Conservation (phyloP, 2,329 filamentous ascomycete genomes). For the Plenodomus tracheiphilus region DNA sequence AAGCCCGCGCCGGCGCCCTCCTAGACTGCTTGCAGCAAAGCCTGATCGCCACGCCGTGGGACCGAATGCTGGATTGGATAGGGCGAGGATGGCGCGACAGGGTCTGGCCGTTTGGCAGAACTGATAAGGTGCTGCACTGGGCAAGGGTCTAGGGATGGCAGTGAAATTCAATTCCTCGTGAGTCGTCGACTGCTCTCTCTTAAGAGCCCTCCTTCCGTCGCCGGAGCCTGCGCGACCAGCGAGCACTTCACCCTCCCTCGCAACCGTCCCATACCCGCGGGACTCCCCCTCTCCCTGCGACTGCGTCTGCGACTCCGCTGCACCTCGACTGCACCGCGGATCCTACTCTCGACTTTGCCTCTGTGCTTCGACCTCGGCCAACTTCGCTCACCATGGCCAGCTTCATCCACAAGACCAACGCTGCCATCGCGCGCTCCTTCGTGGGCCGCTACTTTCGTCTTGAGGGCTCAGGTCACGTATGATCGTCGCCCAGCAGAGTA, state of each 20-base stretch:
- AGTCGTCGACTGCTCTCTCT: neutral
- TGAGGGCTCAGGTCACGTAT: conserved; percentile 80
- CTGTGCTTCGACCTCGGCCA: conserved; percentile 1
- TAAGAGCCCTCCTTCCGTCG: neutral
- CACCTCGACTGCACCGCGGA: conserved; percentile 1
- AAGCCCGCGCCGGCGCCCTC: neutral
- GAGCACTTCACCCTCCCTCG: neutral
- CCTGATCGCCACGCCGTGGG: neutral
- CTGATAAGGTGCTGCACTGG: neutral
- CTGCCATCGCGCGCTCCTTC: conserved; percentile 36
- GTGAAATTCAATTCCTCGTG: neutral
- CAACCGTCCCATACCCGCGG: neutral
- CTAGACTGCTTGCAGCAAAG: neutral
- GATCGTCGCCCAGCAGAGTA: conserved; percentile 40
- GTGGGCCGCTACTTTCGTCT: conserved; percentile 65
- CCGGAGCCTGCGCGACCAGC: neutral
- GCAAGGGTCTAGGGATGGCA: neutral
- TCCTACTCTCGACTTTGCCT: neutral
- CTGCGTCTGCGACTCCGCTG: conserved; percentile 2
- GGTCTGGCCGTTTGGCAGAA: neutral
- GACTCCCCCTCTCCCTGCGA: conserved; percentile 9
- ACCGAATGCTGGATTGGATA: neutral
- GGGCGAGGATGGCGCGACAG: neutral
- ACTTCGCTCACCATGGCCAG: conserved; percentile 31
- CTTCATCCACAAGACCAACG: conserved; percentile 41